Percentiles rank a stretch among this genome's conserved stretches.
Evolutionary conservation across 225 moss, liverwort and hornwort genomes (phyloP).

Genomic region (Lunularia cruciata): DNA sequence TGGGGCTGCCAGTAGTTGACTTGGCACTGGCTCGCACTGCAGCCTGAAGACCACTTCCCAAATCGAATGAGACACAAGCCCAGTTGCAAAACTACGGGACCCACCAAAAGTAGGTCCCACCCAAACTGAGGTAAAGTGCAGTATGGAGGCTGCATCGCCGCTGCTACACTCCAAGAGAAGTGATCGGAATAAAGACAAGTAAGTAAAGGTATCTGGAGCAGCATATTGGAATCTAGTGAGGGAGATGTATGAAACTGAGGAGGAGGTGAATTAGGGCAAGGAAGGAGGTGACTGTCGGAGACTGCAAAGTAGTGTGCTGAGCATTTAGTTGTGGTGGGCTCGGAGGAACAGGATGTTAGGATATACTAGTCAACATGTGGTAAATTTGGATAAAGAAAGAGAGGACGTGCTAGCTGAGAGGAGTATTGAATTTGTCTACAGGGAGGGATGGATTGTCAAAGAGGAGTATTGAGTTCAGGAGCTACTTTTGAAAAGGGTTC

Average conservation of each 20-base stretch:
- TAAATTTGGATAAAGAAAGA: not conserved
- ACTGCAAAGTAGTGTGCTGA: not conserved
- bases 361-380: not conserved
- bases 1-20: conserved; percentile 4
- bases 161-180: not conserved
- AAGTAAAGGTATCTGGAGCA: not conserved
- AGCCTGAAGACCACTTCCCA: not conserved
- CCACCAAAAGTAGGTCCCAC: not conserved
- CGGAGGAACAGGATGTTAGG: not conserved
- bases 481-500: not conserved
- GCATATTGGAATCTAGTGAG: not conserved
- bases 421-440: not conserved
- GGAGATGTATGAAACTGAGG: not conserved
- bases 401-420: not conserved
- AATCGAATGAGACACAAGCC: conserved; percentile 1
- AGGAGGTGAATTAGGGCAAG: not conserved
- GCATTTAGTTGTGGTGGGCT: not conserved
- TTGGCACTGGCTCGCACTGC: conserved; percentile 4
- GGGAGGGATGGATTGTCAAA: not conserved
- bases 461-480: not conserved
- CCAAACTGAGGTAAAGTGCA: too few relatives aligned
- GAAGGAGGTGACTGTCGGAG: not conserved
- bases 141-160: too few relatives aligned
- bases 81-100: not conserved
- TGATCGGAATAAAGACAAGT: not conserved